Evolutionary conservation across 257 asterid genomes (phyloP).

Genomic region (Prunella vulgaris): DNA sequence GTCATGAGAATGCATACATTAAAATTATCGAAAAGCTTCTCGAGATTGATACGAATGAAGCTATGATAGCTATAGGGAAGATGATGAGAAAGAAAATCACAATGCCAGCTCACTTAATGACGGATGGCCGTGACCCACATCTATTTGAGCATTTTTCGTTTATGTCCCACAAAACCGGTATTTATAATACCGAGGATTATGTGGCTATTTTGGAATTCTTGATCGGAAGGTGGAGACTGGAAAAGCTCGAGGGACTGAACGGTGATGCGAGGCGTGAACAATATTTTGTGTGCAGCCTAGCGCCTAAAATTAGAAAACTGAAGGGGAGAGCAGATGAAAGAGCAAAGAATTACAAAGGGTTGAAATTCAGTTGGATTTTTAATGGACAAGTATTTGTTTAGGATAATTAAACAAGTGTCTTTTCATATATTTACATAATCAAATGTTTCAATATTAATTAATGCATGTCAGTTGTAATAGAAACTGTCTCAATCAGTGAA

Average conservation of each 20-base stretch:
- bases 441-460: too few species aligned
- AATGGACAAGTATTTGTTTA: conserved; percentile 14
- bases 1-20: too few species aligned
- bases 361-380: conserved; percentile 35
- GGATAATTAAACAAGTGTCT: neutral
- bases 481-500: too few species aligned
- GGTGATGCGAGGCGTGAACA: conserved; percentile 27
- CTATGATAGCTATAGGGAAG: conserved; percentile 33
- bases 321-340: conserved; percentile 20
- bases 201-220: conserved; percentile 27
- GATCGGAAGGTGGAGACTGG: conserved; percentile 28
- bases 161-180: conserved; percentile 19
- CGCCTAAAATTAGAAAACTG: conserved; percentile 20
- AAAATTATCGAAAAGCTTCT: too few species aligned
- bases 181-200: conserved; percentile 25
- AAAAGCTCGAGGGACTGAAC: conserved; percentile 23
- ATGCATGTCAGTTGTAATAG: too few species aligned
- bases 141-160: conserved; percentile 25
- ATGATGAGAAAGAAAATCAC: conserved; percentile 37
- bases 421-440: neutral
- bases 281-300: conserved; percentile 33
- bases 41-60: conserved; percentile 27
- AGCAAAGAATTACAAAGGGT: conserved; percentile 5
- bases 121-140: conserved; percentile 28
- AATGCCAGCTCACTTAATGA: conserved; percentile 37